phyloP scores from a whole-genome alignment of 306 rosid species.

The Cicer bijugum region DNA sequence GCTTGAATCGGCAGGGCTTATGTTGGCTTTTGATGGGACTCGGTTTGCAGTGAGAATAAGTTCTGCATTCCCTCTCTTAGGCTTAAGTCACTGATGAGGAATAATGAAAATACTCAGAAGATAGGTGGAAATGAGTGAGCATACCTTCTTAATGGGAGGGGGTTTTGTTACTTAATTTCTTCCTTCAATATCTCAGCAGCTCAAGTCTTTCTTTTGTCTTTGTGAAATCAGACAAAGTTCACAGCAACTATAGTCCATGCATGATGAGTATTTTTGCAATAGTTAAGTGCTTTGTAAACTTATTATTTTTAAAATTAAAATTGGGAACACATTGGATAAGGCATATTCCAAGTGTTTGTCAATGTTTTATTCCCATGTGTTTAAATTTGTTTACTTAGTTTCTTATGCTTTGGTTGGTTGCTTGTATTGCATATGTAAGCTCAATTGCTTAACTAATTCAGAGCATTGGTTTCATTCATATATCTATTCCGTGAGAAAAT shows the following conservation, averaged over 20 bases:
- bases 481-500: conserved; percentile 1
- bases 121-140: background rate
- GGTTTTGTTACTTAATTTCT: background rate
- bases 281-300: conserved; percentile 14
- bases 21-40: background rate
- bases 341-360: background rate
- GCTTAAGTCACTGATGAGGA: background rate
- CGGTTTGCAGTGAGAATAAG: background rate
- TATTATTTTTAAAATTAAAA: background rate
- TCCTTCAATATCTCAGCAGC: background rate
- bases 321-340: background rate
- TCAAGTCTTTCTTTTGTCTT: background rate
- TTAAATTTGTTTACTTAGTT: background rate
- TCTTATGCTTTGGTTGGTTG: conserved; percentile 35
- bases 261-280: conserved; percentile 1
- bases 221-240: conserved; percentile 13
- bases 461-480: background rate
- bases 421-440: background rate
- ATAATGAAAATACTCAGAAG: background rate
- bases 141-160: background rate
- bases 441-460: background rate
- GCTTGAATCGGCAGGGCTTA: background rate
- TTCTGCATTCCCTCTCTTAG: background rate
- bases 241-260: background rate
- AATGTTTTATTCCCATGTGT: background rate